Conservation (phyloP, 148 eudicot genomes). For the Chenopodium album region DNA sequence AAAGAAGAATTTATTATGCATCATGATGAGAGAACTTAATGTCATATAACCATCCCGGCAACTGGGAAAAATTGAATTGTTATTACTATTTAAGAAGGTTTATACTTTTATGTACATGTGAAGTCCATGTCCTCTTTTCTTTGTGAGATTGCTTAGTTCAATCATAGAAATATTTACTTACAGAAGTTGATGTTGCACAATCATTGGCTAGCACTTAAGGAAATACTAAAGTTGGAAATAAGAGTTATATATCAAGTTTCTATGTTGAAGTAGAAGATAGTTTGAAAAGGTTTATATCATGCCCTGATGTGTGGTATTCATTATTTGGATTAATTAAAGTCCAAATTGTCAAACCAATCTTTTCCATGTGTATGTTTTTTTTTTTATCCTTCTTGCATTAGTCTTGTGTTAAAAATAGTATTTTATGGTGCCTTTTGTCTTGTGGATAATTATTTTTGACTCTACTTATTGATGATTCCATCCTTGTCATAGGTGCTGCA, state of each 20-base stretch:
- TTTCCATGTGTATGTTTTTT: background rate
- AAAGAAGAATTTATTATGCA: background rate
- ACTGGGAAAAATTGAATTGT: background rate
- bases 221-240: background rate
- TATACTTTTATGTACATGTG: background rate
- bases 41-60: background rate
- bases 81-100: background rate
- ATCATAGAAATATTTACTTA: background rate
- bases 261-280: background rate
- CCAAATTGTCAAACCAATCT: background rate
- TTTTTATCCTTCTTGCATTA: background rate
- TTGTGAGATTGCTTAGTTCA: background rate
- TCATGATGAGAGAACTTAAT: background rate
- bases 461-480: constrained; percentile 16
- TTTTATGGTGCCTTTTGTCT: background rate
- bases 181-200: background rate
- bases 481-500: constrained; percentile 58
- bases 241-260: background rate
- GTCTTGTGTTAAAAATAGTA: background rate
- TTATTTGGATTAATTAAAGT: background rate
- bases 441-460: constrained; percentile 5
- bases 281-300: background rate
- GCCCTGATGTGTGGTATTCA: background rate
- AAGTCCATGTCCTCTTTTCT: background rate
- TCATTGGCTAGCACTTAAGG: background rate